Evolutionary conservation across 495 filamentous ascomycete species (phyloP), one percentile per base, ranked within the genome.

Genomic region (Entonaema liquescens): DNA sequence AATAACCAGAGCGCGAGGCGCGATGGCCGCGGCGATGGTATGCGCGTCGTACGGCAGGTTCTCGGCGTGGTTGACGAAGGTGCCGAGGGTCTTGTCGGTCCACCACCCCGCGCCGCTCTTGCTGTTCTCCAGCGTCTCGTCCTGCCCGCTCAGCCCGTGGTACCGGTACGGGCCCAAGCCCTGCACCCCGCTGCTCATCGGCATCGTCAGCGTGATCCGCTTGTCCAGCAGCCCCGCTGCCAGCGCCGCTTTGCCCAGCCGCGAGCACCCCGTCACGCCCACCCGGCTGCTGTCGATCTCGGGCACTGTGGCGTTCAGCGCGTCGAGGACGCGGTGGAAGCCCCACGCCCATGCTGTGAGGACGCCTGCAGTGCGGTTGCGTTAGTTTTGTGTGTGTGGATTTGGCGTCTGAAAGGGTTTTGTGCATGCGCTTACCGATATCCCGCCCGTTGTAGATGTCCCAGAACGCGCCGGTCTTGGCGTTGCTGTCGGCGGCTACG

Each of bases 281-380:
- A 82, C 82, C 25, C 80, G 80, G 12, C 35, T 79, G 8, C 76
- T 31, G 74, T 86, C 80, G 71, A 85, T 86, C 63, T 86, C 84
- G 0, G 81, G 80, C 0, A 82, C 83, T 1, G 79, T 83, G 17
- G 79, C 74, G 71, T 83, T 81, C 42, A 86, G 77, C 3, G 80
- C 84, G 78, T 87, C 84, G 50, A 86, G 82, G 4, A 81, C 80
- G 33, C 82, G 78, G 70, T 85, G 83, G 77, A 87, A 86, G 26
- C 83, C 83, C 83, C 84, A 87, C 15, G 82, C 84, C 84, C 84
- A 85, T 12, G 84, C 83, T 2, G 83, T 84, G 31, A 87, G 68
- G 38, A 81, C 77, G 52, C 83, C 84, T 85, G 36, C 38, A 36
- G 17, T 7, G 21, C 7, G 13, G 42, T 11, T 38, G 5, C 12